Conservation (phyloP, 1,284 basidiomycete genomes). For the Volvariella surrecta region DNA sequence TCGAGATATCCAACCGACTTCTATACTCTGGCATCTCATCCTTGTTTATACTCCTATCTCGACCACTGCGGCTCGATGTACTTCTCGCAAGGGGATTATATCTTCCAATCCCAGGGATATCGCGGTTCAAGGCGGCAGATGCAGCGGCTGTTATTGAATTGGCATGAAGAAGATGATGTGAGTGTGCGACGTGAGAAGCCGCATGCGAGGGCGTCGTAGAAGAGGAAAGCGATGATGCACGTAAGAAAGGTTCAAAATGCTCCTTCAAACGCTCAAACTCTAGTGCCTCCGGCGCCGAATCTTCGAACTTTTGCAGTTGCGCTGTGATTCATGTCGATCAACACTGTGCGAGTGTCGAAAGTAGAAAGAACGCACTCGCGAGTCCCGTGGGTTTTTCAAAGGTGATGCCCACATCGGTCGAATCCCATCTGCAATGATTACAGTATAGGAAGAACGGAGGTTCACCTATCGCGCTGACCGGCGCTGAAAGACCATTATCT, state of each 20-base stretch:
- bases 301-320: constrained; percentile 83
- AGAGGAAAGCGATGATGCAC: constrained; percentile 64
- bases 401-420: constrained; percentile 79
- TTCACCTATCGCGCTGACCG: constrained; percentile 57
- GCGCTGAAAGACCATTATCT: constrained; percentile 46
- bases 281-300: constrained; percentile 73
- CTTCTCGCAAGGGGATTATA: constrained; percentile 58
- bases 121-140: constrained; percentile 72
- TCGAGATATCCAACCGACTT: constrained; percentile 54
- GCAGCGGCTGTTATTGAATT: constrained; percentile 82
- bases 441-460: constrained; percentile 90
- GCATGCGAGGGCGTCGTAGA: constrained; percentile 38
- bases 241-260: constrained; percentile 87
- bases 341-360: neutral
- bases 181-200: constrained; percentile 35
- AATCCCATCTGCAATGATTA: constrained; percentile 93
- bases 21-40: constrained; percentile 72
- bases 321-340: constrained; percentile 35
- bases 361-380: constrained; percentile 50
- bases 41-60: constrained; percentile 52
- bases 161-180: constrained; percentile 60
- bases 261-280: constrained; percentile 92
- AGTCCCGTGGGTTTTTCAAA: constrained; percentile 97
- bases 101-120: constrained; percentile 70
- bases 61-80: constrained; percentile 17